A percentile compares a stretch with the other conserved stretches of the same genome.
Conservation (phyloP, 441 rosid species). For the Gossypium trilobum region DNA sequence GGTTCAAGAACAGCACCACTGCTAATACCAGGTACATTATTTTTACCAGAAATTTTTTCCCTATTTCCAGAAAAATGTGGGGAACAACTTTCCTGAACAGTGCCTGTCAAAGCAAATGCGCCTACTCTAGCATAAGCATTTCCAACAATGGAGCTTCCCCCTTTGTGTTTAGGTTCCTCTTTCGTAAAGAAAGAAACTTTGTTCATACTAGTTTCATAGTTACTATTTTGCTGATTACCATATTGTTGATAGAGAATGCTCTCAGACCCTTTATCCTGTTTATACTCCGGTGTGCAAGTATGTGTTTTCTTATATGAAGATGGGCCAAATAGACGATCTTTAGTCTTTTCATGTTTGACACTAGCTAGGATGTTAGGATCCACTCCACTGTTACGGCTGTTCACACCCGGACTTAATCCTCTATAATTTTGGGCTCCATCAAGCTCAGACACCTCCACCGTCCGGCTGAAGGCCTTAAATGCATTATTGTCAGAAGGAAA, state of each 20-base stretch:
- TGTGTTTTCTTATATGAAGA: conserved; percentile 18
- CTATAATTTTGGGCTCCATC: conserved; percentile 10
- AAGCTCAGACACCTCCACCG: conserved; percentile 12
- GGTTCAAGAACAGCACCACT: conserved; percentile 19
- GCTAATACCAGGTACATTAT: conserved; percentile 9
- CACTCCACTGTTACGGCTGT: conserved; percentile 4
- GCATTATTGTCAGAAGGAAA: conserved; percentile 19
- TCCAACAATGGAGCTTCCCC: conserved; percentile 16
- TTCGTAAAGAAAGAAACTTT: conserved; percentile 3
- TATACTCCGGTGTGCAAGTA: conserved; percentile 15
- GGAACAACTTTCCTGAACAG: conserved; percentile 19
- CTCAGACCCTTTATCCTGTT: conserved; percentile 19
- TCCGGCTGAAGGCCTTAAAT: conserved; percentile 19
- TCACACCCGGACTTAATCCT: neutral
- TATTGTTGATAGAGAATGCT: conserved; percentile 13
- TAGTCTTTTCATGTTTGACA: conserved; percentile 17
- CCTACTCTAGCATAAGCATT: conserved; percentile 15
- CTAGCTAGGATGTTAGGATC: conserved; percentile 14
- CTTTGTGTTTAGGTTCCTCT: conserved; percentile 13
- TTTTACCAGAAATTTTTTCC: conserved; percentile 13
- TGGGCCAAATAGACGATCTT: conserved; percentile 13
- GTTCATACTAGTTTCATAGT: conserved; percentile 17
- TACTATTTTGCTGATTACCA: conserved; percentile 8
- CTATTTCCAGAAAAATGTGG: conserved; percentile 14
- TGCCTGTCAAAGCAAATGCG: conserved; percentile 19